phyloP scores from a whole-genome alignment of 176 grass and related monocot species.

The Hyparrhenia diplandra region DNA sequence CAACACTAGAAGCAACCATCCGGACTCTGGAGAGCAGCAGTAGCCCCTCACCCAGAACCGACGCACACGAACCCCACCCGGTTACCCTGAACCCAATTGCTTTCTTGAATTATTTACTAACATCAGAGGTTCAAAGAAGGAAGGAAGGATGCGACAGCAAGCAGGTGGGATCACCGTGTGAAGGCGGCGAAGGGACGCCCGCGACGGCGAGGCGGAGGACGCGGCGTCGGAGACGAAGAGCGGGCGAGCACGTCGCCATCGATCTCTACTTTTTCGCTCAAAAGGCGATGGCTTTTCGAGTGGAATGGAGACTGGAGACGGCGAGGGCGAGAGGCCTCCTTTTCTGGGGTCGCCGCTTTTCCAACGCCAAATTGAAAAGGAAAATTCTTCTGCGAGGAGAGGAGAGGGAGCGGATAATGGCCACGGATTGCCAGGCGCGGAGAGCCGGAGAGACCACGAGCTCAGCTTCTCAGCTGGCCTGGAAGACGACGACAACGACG shows the following conservation, averaged over 20 bases:
- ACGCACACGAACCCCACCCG: too few relatives aligned
- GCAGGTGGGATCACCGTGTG: not conserved
- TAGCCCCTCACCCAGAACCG: not conserved
- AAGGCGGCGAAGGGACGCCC: slow-evolving; percentile 12
- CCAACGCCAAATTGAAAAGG: not conserved
- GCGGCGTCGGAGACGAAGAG: slow-evolving; percentile 21
- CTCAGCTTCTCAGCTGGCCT: too few relatives aligned
- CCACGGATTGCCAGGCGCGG: not conserved
- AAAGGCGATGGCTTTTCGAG: not conserved
- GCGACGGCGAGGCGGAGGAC: slow-evolving; percentile 20
- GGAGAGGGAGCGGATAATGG: slow-evolving; percentile 23
- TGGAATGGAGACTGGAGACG: not conserved
- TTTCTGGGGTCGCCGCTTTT: slow-evolving; percentile 27
- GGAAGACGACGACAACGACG: not conserved
- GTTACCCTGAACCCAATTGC: too few relatives aligned
- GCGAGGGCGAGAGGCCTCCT: not conserved
- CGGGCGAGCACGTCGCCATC: slow-evolving; percentile 48
- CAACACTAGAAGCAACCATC: too few relatives aligned
- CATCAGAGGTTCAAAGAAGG: not conserved
- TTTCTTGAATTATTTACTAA: too few relatives aligned
- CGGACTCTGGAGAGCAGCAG: too few relatives aligned
- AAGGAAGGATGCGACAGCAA: not conserved
- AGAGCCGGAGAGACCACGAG: not conserved
- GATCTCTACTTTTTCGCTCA: not conserved
- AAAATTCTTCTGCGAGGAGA: not conserved